These are phyloP conservation scores for Trichosporon faecale DNA, from an alignment of 1,284 basidiomycete genomes.

Conservation along the genomic window DNA sequence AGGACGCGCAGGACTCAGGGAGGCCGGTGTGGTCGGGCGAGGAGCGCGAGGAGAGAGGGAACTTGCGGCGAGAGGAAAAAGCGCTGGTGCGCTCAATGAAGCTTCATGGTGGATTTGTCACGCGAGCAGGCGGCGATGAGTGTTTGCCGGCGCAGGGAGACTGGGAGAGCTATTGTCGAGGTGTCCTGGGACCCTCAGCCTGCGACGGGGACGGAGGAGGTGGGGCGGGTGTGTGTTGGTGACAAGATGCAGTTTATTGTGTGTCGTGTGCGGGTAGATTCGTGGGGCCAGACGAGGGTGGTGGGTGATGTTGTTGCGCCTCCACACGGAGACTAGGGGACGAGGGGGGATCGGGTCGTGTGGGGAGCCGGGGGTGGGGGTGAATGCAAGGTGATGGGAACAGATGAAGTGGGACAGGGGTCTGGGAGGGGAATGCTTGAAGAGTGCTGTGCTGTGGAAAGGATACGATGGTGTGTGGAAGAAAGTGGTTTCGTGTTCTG, in stretches of 20 bases:
- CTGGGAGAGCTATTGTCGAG: not conserved
- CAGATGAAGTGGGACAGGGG: not conserved
- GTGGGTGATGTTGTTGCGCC: not conserved
- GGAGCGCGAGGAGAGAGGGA: not conserved
- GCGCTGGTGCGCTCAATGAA: constrained; percentile 13
- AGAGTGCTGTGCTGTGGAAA: not conserved
- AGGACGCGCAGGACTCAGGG: not conserved
- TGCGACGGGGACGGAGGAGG: not conserved
- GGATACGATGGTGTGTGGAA: not conserved
- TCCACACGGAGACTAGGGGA: not conserved
- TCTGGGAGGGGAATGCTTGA: not conserved
- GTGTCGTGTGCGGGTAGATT: constrained; percentile 4
- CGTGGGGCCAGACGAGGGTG: not conserved
- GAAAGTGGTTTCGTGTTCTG: not conserved
- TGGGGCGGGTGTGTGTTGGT: not conserved
- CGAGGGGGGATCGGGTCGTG: not conserved
- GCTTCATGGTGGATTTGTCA: constrained; percentile 13
- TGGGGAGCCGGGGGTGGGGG: not conserved
- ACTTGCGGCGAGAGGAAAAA: not conserved
- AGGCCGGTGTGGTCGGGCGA: not conserved
- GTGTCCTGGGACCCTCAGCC: not conserved
- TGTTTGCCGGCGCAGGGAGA: constrained; percentile 1
- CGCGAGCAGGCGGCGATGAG: constrained; percentile 12
- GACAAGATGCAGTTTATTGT: not conserved
- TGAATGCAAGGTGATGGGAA: not conserved